Evolutionary conservation across 2,329 filamentous ascomycete species (phyloP).

Genomic region (Alternaria ventricosa): DNA sequence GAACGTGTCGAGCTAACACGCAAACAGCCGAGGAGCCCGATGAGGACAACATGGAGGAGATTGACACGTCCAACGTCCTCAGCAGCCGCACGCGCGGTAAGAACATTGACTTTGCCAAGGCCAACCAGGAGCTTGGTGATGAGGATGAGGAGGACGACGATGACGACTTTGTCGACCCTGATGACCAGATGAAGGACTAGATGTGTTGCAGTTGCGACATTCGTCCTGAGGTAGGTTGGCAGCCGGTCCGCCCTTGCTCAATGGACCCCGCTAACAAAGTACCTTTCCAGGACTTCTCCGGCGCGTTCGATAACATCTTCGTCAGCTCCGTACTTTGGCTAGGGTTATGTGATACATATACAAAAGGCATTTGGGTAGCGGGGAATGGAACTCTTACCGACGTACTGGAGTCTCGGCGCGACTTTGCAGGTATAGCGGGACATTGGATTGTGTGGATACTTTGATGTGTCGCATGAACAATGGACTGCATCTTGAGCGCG

Average conservation of each 20-base stretch:
- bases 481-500: slow-evolving; percentile 12
- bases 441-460: slow-evolving; percentile 20
- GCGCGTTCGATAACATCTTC: slow-evolving; percentile 26
- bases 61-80: slow-evolving; percentile 89
- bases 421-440: slow-evolving; percentile 14
- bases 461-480: slow-evolving; percentile 12
- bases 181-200: slow-evolving; percentile 74
- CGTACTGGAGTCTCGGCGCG: slow-evolving; percentile 37
- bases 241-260: neutral
- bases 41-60: slow-evolving; percentile 85
- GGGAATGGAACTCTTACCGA: slow-evolving; percentile 19
- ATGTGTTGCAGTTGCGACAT: neutral
- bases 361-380: slow-evolving; percentile 36
- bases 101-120: slow-evolving; percentile 91
- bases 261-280: neutral
- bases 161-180: slow-evolving; percentile 67
- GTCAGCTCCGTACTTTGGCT: slow-evolving; percentile 21
- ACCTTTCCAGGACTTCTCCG: slow-evolving; percentile 17
- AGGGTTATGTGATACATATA: slow-evolving; percentile 17
- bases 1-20: slow-evolving; percentile 25
- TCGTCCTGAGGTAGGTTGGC: slow-evolving; percentile 27
- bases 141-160: slow-evolving; percentile 83
- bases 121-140: slow-evolving; percentile 76
- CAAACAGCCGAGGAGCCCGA: slow-evolving; percentile 67
- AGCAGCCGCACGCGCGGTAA: slow-evolving; percentile 84